Evolutionary conservation across 768 basidiomycete species (phyloP).

Genomic region (Rossbeevera mucosa): DNA sequence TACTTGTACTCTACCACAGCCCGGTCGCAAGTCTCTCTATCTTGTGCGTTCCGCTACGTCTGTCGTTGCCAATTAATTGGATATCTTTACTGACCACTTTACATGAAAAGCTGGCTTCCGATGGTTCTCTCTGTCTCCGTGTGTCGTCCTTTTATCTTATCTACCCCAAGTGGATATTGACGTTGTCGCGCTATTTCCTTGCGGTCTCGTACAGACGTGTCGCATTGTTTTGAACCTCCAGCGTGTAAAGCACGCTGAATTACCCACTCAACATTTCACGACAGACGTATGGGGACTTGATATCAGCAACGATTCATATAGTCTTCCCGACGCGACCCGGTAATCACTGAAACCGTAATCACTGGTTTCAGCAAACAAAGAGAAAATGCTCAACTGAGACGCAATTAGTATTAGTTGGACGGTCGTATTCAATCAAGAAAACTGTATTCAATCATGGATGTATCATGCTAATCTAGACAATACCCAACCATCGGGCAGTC

Average conservation of each 20-base stretch:
- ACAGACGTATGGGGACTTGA: slow-evolving; percentile 16
- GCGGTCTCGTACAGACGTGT: slow-evolving; percentile 5
- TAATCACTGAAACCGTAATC: no score
- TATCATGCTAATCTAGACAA: neutral
- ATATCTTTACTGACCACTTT: neutral
- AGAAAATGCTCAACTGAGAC: neutral
- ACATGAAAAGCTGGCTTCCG: slow-evolving; percentile 16
- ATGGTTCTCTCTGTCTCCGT: slow-evolving; percentile 15
- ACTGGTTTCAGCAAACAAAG: neutral
- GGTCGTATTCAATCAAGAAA: neutral
- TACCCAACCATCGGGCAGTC: no score
- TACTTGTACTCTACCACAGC: neutral
- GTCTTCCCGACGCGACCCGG: neutral
- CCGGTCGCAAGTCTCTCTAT: slow-evolving; percentile 4
- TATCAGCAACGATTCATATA: slow-evolving; percentile 12
- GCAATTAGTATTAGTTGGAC: neutral
- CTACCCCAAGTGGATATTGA: neutral
- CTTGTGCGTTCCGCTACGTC: slow-evolving; percentile 5
- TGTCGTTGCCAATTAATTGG: neutral
- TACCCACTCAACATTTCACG: slow-evolving; percentile 5
- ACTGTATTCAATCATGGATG: neutral
- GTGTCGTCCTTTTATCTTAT: neutral
- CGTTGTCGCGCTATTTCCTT: neutral
- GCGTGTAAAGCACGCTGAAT: fast-evolving
- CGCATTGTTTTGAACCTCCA: slow-evolving; percentile 21